Evolutionary conservation across 2,329 filamentous ascomycete species (phyloP), one percentile per base, ranked within the genome.

Genomic region (Nothophaeocryptopus gaeumannii): DNA sequence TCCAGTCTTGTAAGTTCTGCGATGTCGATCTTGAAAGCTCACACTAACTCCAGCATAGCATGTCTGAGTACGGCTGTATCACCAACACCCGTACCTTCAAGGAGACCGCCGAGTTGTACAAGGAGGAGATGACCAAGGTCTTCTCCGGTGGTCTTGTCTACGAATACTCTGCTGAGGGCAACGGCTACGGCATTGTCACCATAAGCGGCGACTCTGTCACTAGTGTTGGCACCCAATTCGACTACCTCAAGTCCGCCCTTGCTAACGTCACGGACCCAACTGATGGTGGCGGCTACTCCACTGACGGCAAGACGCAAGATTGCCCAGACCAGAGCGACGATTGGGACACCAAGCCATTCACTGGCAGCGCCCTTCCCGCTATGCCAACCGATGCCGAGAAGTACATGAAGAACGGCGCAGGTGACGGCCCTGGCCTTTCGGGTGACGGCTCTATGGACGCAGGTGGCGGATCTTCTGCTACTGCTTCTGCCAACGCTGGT

Each of bases 81-180:
- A 85, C 80, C 66, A 89, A 88, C 76, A 82, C 76, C 47, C 90
- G 92, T 61, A 77, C 85, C 65, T 97, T 95, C 65, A 77, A 82
- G 49, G 91, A 96, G 74, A 73, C 96, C 41, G 70, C 71, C 40
- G 79, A 89, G 40, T 78, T 97, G 49, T 96, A 96, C 84, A 81
- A 75, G 71, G 73, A 72, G 13, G 71, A 95, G 52, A 97, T 96
- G 91, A 89, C 86, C 9, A 62, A 70, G 20, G 89, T 96, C 63
- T 96, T 95, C 80, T 96, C 90, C 29, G 92, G 92, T 63, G 92
- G 92, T 70, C 80, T 97, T 33, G 87, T 96, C 70, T 97, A 96
- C 74, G 90, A 96, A 73, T 97, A 96, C 77, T 85, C 87, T 11
- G 74, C 86, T 64, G 89, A 93, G 71, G 77, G 78, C 54, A 88